Percentiles rank a stretch among this genome's conserved stretches.
Conservation (phyloP, 2,329 filamentous ascomycete species). For the Fusarium sp. region DNA sequence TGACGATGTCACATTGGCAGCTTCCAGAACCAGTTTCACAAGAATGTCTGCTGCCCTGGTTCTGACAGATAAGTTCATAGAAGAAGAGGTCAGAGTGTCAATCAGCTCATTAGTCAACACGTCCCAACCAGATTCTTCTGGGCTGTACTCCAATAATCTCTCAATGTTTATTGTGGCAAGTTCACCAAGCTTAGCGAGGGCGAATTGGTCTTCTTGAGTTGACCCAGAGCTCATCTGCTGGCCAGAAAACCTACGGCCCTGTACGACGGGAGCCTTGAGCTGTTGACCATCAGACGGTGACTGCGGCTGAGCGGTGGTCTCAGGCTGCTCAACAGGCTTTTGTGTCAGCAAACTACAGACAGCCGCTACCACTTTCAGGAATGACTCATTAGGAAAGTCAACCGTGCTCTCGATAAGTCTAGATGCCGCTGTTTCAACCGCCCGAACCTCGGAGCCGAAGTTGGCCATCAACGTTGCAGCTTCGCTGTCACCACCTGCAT, state of each 20-base stretch:
- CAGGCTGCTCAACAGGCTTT: constrained; percentile 36
- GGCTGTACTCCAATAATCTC: constrained; percentile 73
- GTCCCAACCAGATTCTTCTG: constrained; percentile 78
- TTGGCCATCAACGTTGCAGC: constrained; percentile 64
- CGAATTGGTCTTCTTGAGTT: constrained; percentile 71
- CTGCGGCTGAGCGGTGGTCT: constrained; percentile 21
- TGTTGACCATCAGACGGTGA: constrained; percentile 36
- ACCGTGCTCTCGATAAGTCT: constrained; percentile 90
- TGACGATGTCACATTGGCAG: constrained; percentile 62
- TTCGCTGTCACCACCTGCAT: constrained; percentile 60
- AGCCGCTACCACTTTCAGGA: constrained; percentile 78
- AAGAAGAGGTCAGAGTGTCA: constrained; percentile 56
- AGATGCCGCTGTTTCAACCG: constrained; percentile 86
- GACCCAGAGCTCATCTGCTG: constrained; percentile 54
- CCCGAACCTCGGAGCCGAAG: constrained; percentile 81
- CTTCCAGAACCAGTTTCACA: constrained; percentile 64
- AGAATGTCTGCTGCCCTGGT: constrained; percentile 71
- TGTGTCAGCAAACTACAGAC: constrained; percentile 74
- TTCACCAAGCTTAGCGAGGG: constrained; percentile 77
- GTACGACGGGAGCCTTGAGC: constrained; percentile 49
- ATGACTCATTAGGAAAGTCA: constrained; percentile 86
- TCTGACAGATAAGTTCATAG: constrained; percentile 61
- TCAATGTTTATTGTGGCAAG: constrained; percentile 77
- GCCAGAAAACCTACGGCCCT: constrained; percentile 57
- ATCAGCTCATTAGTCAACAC: constrained; percentile 67